Evolutionary conservation across 2,329 filamentous ascomycete species (phyloP).

Genomic region (Chalaropsis ovoidea): DNA sequence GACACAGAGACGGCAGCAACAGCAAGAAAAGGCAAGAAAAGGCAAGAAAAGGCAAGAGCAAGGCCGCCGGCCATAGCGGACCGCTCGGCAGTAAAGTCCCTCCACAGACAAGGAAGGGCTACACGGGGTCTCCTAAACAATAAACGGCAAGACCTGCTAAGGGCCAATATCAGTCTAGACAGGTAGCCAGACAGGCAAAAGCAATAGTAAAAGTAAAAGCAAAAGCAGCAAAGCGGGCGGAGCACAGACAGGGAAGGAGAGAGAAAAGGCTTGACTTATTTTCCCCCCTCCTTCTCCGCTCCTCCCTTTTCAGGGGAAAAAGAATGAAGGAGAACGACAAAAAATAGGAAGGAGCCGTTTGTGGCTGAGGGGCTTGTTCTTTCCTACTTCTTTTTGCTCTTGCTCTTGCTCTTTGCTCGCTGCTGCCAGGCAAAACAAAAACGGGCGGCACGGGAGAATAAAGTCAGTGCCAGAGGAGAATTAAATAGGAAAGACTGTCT

Average conservation of each 20-base stretch:
- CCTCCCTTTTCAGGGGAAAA: constrained; percentile 1
- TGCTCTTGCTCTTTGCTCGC: background rate
- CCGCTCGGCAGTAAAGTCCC: background rate
- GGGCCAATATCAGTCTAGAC: too few species aligned
- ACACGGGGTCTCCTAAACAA: background rate
- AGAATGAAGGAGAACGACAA: background rate
- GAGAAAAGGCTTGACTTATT: background rate
- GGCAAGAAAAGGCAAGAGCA: background rate
- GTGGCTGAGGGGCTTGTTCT: constrained; percentile 15
- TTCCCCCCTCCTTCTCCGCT: background rate
- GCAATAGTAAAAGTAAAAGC: too few species aligned
- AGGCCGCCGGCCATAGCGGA: background rate
- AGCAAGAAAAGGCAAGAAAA: background rate
- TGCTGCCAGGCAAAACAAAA: background rate
- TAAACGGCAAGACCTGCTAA: background rate
- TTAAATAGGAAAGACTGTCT: too few species aligned
- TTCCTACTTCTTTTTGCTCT: background rate
- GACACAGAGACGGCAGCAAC: too few species aligned
- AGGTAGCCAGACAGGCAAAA: background rate
- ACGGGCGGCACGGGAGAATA: too few species aligned
- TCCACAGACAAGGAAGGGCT: background rate
- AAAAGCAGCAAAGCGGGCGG: too few species aligned
- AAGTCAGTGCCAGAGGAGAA: too few species aligned
- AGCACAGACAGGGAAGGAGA: background rate
- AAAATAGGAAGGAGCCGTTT: background rate